These are phyloP conservation scores for Monosporascus sp. DNA, from an alignment of 2,329 filamentous ascomycete genomes.

Conservation along the genomic window DNA sequence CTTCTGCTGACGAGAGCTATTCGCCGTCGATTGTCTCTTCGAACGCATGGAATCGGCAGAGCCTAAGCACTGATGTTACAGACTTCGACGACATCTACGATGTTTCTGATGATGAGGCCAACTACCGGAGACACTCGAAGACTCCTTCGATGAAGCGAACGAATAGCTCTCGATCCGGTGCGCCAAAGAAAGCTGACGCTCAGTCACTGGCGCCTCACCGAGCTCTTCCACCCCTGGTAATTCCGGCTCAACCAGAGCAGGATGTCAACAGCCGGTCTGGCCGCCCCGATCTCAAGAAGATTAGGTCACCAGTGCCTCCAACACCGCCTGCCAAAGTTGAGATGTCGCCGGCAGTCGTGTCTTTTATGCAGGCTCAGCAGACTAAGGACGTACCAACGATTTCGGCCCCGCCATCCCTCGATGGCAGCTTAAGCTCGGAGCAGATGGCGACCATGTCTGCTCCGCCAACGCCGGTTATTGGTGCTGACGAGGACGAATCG, in stretches of 20 bases:
- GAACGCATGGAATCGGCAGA: conserved; percentile 58
- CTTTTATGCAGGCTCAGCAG: conserved; percentile 60
- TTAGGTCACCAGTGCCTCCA: conserved; percentile 53
- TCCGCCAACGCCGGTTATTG: conserved; percentile 74
- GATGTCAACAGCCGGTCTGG: conserved; percentile 39
- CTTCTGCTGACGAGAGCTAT: conserved; percentile 42
- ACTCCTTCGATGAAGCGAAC: conserved; percentile 30
- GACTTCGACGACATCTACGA: conserved; percentile 88
- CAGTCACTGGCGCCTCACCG: conserved; percentile 31
- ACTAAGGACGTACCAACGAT: conserved; percentile 63
- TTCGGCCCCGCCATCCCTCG: conserved; percentile 80
- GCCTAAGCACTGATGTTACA: conserved; percentile 57
- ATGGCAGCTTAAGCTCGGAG: conserved; percentile 83
- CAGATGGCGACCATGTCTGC: conserved; percentile 79
- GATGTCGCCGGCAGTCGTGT: conserved; percentile 70
- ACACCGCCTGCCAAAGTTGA: conserved; percentile 64
- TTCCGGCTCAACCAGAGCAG: conserved; percentile 36
- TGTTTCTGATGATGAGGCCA: conserved; percentile 71
- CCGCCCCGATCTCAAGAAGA: conserved; percentile 39
- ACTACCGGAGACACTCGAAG: conserved; percentile 38
- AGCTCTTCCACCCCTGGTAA: conserved; percentile 45
- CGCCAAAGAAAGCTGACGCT: conserved; percentile 33
- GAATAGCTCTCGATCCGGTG: conserved; percentile 31
- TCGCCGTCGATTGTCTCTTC: conserved; percentile 49
- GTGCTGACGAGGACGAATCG: conserved; percentile 45